Percentiles rank a stretch among this genome's conserved stretches.
Conservation (phyloP, 2,329 filamentous ascomycete genomes). For the Gaeumannomyces sp. region DNA sequence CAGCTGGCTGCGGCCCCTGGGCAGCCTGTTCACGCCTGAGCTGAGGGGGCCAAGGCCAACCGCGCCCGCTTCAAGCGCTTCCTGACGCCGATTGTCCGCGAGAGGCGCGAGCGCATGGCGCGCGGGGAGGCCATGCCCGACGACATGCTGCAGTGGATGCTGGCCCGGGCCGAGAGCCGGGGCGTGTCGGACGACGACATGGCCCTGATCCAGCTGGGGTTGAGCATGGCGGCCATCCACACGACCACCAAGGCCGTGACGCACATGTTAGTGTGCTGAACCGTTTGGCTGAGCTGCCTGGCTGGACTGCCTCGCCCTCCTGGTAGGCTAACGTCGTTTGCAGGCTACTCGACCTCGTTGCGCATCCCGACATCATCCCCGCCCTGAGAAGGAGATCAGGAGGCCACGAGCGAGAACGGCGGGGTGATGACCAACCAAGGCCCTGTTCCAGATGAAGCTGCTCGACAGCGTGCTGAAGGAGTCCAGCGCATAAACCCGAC, state of each 20-base stretch:
- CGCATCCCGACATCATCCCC: constrained; percentile 42
- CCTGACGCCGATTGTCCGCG: not conserved
- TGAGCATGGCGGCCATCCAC: constrained; percentile 45
- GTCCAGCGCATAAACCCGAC: constrained; percentile 26
- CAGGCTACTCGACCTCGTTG: constrained; percentile 38
- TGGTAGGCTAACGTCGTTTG: not conserved
- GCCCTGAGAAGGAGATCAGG: constrained; percentile 44
- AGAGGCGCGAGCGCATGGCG: constrained; percentile 5
- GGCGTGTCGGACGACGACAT: constrained; percentile 4
- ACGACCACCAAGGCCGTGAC: constrained; percentile 36
- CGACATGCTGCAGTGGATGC: constrained; percentile 10
- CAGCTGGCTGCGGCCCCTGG: constrained; percentile 3
- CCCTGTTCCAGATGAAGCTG: constrained; percentile 31
- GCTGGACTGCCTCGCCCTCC: too few species aligned
- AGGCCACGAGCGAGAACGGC: constrained; percentile 25
- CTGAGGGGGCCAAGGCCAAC: constrained; percentile 9
- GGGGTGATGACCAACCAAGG: constrained; percentile 19
- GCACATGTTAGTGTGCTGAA: not conserved
- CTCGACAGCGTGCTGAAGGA: constrained; percentile 38
- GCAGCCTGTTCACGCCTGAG: constrained; percentile 9
- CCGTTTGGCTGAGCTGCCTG: not conserved
- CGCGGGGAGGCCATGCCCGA: constrained; percentile 2
- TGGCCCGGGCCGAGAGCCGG: constrained; percentile 18
- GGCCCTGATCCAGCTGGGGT: constrained; percentile 29
- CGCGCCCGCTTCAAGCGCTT: constrained; percentile 1